Base-by-base conservation (phyloP, 345 rosid species). In the Ceriops decandra region DNA sequence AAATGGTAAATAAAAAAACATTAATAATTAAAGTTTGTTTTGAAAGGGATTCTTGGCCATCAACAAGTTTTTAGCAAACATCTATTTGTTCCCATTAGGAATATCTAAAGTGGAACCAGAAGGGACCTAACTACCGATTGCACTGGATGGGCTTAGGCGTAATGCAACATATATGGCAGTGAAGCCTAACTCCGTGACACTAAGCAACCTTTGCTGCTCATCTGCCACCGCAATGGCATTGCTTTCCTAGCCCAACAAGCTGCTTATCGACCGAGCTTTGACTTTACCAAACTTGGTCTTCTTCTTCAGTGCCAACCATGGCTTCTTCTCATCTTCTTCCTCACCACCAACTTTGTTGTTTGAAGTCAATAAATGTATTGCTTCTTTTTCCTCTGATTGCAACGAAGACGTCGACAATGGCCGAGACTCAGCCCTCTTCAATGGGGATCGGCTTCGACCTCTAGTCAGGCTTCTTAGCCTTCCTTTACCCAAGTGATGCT, bases 401-500 rank as follows among this genome's bases (percentile, higher is more conserved):
- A 26, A 42, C 5, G 58, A 57, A 26, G 51, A 16, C n/a, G 11
- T 75, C 57, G 76, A 63, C n/a, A 58, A 22, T 52, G 61, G 32
- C 54, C 36, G 32, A 8, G 64, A 13, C 16, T 38, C 61, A 13
- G 54, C 68, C 53, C 77, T 77, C 49, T 64, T 60, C 1, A 63
- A 57, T 16, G 11, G 62, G 30, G 76, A 62, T 0, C 81, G 80
- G 72, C 71, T 82, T n/a, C 85, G 75, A 62, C 82, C 87, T 36
- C 75, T 82, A 2, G 63, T 80, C 82, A 84, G 84, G 77, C 93
- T 91, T 77, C 96, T 76, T 0, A 95, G 83, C 64, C 99, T 85
- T 57, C 96, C 99, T 79, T 95, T 95, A 2, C 99, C 99, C 62
- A 91, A 76, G 74, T 95, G 99, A 78, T 95, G 99, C 84, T 95